Conservation (phyloP, 1,139 yeast species). For the Hansenula lynferdii region DNA sequence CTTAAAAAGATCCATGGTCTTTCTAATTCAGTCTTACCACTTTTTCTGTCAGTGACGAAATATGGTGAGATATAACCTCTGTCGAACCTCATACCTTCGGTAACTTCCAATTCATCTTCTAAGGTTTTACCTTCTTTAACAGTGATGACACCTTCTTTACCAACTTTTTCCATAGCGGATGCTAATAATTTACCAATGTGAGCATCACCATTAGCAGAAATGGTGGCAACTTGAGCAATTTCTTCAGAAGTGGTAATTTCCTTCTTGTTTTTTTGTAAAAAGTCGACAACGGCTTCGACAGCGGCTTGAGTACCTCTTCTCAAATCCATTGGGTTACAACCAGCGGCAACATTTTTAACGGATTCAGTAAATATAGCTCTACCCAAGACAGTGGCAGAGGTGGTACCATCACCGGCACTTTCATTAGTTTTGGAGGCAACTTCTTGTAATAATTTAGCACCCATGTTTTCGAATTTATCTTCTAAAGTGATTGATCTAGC, state of each 20-base stretch:
- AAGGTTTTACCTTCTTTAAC: conserved; percentile 97
- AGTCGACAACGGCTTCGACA: conserved; percentile 92
- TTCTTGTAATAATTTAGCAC: conserved; percentile 94
- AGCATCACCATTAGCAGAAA: conserved; percentile 94
- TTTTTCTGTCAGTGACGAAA: conserved; percentile 94
- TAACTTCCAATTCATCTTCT: conserved; percentile 95
- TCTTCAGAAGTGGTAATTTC: conserved; percentile 97
- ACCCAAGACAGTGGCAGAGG: conserved; percentile 96
- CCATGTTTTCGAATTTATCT: conserved; percentile 94
- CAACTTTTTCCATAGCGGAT: conserved; percentile 98
- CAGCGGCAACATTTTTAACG: conserved; percentile 98
- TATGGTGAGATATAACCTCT: conserved; percentile 98
- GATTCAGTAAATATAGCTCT: conserved; percentile 97
- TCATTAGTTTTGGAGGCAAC: conserved; percentile 98
- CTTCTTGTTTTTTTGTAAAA: conserved; percentile 85
- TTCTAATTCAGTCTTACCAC: conserved; percentile 97
- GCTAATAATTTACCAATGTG: conserved; percentile 95
- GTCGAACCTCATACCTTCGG: conserved; percentile 99
- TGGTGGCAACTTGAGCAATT: conserved; percentile 98
- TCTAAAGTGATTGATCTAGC: conserved; percentile 83
- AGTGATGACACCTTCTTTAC: conserved; percentile 99
- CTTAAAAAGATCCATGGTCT: conserved; percentile 86
- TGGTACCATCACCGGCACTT: conserved; percentile 99
- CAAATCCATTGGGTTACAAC: conserved; percentile 99
- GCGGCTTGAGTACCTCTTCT: conserved; percentile 99